Conservation (phyloP, 2,329 filamentous ascomycete genomes). For the Dothideomycetes sp. region DNA sequence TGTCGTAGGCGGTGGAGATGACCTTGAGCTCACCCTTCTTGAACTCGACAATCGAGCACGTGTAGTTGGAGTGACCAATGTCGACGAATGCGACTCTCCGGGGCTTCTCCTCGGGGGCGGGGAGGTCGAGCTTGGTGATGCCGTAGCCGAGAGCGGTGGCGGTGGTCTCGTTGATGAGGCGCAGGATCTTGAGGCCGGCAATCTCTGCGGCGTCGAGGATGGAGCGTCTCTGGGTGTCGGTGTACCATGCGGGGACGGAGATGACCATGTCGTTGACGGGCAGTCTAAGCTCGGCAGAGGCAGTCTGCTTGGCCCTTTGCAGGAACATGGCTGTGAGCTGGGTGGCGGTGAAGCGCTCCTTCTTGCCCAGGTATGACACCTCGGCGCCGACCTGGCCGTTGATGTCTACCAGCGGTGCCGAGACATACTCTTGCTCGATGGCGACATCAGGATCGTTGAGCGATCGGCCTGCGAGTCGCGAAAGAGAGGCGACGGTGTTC, state of each 20-base stretch:
- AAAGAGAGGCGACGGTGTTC: constrained; percentile 90
- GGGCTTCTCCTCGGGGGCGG: constrained; percentile 78
- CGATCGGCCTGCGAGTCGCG: constrained; percentile 80
- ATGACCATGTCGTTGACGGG: constrained; percentile 89
- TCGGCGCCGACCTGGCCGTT: constrained; percentile 92
- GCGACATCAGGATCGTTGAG: constrained; percentile 85
- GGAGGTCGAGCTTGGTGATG: constrained; percentile 95
- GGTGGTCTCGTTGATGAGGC: constrained; percentile 96
- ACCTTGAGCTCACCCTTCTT: constrained; percentile 92
- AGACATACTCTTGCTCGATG: constrained; percentile 85
- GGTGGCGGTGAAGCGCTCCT: constrained; percentile 87
- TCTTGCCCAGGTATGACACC: constrained; percentile 86
- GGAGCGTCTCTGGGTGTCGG: constrained; percentile 79
- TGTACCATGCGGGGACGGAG: constrained; percentile 95
- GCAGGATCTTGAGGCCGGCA: constrained; percentile 81
- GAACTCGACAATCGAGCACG: constrained; percentile 88
- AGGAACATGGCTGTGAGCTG: constrained; percentile 94
- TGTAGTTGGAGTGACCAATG: constrained; percentile 94
- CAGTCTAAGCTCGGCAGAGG: constrained; percentile 75
- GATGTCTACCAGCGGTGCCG: constrained; percentile 75
- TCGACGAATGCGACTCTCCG: constrained; percentile 86
- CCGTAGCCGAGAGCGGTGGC: constrained; percentile 92
- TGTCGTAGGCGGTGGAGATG: constrained; percentile 84
- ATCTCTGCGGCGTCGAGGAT: constrained; percentile 89
- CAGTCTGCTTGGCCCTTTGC: constrained; percentile 84